Base-by-base conservation (phyloP, 805 yeast genomes). In the Hanseniaspora lachancei region DNA sequence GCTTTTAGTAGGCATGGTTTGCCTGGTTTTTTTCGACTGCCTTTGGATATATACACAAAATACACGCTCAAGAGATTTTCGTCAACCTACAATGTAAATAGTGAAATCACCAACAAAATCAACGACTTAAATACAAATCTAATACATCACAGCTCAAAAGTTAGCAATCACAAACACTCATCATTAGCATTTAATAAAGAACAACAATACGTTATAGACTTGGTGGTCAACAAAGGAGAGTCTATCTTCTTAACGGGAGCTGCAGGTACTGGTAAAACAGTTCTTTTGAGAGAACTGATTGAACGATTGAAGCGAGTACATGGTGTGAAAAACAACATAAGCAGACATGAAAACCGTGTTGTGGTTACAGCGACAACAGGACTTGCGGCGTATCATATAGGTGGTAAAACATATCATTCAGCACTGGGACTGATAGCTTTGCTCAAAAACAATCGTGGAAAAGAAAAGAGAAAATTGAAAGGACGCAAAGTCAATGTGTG, bases 291-390 rank as follows among this genome's bases (percentile, higher is more conserved):
- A 51, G 79, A 81, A 41, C 70, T 93, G 32, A 88, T 93, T 21
- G 64, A 68, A 88, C 50, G 68, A 68, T 20, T 58, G 62, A 1
- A 70, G 74, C 46, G 74, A 78, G 64, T 8, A 27, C 21, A 44
- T 16, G 20, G 24, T 6, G 9, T 15, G 27, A 3, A 10, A 6
- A 15, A 8, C 6, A 24, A 43, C 8, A 2, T 16, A 15, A 16
- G 7, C 5, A 24, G 13, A 24, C 71, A 73, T 2, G 63, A 66
- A 1, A 72, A 72, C 13, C 68, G 72, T 0, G 86, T 93, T 3
- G 96, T 95, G 0, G 80, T 93, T 4, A 88, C 97, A 0, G 98
- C 98, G 0, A 86, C 96, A 0, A 93, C 98, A 0, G 98, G 98
- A 0, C 72, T 93, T 59, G 98, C 98, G 0, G 98, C 97, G 0